Conservation (phyloP, 2,329 filamentous ascomycete species). For the Alternaria viburni region DNA sequence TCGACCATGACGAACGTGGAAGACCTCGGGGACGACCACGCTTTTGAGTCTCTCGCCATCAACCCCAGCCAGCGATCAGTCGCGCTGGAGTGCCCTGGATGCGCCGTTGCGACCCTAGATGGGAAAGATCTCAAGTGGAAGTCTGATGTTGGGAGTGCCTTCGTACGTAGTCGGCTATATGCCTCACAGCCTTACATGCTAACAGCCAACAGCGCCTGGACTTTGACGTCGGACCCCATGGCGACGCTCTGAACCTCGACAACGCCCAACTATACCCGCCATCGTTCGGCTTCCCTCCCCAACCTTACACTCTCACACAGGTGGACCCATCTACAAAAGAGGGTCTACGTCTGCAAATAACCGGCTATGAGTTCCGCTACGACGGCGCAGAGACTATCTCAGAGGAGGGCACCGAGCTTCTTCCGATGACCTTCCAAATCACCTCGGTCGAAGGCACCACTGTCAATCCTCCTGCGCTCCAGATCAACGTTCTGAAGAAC, state of each 20-base stretch:
- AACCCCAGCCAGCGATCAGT: conserved; percentile 43
- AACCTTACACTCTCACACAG: conserved; percentile 44
- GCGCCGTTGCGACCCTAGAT: conserved; percentile 36
- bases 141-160: conserved; percentile 40
- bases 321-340: conserved; percentile 35
- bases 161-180: conserved; percentile 32
- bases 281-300: conserved; percentile 34
- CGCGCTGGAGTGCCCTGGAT: conserved; percentile 43
- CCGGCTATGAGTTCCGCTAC: conserved; percentile 45
- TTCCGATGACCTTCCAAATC: conserved; percentile 48
- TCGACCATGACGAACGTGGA: conserved; percentile 34
- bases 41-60: conserved; percentile 38
- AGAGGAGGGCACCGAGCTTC: conserved; percentile 46
- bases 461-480: conserved; percentile 42
- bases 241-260: conserved; percentile 43
- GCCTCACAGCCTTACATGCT: conserved; percentile 17
- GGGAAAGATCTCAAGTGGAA: conserved; percentile 35
- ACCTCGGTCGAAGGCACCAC: conserved; percentile 41
- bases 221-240: conserved; percentile 42
- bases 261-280: conserved; percentile 50
- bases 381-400: conserved; percentile 43
- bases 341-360: conserved; percentile 42
- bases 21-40: conserved; percentile 39
- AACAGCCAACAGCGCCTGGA: conserved; percentile 42
- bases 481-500: conserved; percentile 48